A percentile compares a stretch with the other conserved stretches of the same genome.
Evolutionary conservation across 306 rosid genomes (phyloP).

Genomic region (Vicia villosa): DNA sequence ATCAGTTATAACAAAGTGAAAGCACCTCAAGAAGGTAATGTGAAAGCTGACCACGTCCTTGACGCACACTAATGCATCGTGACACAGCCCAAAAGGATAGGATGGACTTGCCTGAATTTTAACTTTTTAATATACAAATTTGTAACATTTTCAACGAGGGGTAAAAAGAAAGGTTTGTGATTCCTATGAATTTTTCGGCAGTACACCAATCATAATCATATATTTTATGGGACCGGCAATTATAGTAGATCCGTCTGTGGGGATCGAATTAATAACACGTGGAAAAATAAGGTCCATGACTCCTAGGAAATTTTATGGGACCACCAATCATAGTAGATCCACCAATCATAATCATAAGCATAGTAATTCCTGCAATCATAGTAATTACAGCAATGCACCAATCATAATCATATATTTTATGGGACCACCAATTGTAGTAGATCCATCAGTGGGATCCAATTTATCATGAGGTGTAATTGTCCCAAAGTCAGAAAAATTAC

Average conservation of each 20-base stretch:
- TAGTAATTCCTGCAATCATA: too few relatives aligned
- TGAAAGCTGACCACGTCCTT: slow-evolving; percentile 23
- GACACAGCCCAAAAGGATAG: slow-evolving; percentile 13
- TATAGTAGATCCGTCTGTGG: background rate
- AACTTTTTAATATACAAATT: background rate
- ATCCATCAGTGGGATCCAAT: slow-evolving; percentile 1
- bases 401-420: background rate
- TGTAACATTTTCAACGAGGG: background rate
- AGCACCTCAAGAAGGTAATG: too few relatives aligned
- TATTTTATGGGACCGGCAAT: slow-evolving; percentile 1
- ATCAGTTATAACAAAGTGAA: background rate
- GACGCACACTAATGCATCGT: background rate
- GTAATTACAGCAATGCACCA: background rate
- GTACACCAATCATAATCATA: background rate
- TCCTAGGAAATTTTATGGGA: too few relatives aligned
- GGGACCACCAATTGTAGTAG: slow-evolving; percentile 1
- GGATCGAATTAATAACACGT: background rate
- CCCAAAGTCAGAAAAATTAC: background rate
- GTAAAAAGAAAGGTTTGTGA: background rate
- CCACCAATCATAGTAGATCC: too few relatives aligned
- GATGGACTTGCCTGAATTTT: slow-evolving; percentile 3
- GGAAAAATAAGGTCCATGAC: background rate
- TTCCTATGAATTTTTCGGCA: background rate
- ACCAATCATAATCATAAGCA: too few relatives aligned
- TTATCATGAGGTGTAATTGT: slow-evolving; percentile 9